Base-by-base conservation (phyloP, 2,329 filamentous ascomycete genomes). In the Colletotrichum acutatum region DNA sequence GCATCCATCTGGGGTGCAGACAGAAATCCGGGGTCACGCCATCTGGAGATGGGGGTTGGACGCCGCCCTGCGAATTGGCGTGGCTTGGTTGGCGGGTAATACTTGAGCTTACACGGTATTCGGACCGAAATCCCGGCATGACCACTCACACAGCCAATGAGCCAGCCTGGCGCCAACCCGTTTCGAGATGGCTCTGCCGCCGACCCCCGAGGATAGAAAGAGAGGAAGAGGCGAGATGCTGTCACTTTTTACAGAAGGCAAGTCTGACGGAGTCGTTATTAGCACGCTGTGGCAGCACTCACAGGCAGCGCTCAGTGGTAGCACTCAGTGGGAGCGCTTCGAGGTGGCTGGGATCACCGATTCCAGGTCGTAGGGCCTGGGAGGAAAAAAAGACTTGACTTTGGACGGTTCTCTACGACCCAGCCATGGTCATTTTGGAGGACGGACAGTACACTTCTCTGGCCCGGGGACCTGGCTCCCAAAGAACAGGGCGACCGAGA, bases 71-170 rank as follows among this genome's bases (percentile, higher is more conserved):
- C 69, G 58, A 52, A 53, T 58, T 65, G 52, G 60, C 22, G 65
- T 49, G 61, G 34, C 52, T 24, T 74, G 72, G 72, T 74, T 74
- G 72, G 72, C 72, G 72, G 72, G 70, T 74, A 74, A 74, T 73
- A 69, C 60, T 30, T 54, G 64, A 42, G 19, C 61, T 70, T 30
- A 53, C 53, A n/a, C 70, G 61, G 60, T 62, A 61, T 52, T 69
- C 72, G 72, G 72, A 69, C 72, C 72, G 72, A 74, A 58, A 60
- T 30, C 58, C 72, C 72, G 66, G 65, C 59, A 34, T 59, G 42
- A 9, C 61, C 61, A 46, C 34, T 52, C 57, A 30, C 24, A 30
- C 61, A 53, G 53, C 71, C 61, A 74, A 68, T 73, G 69, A 62
- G 53, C 26, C 28, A 42, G 46, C 24, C 37, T 52, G 32, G 59